phyloP scores from a whole-genome alignment of 2,329 filamentous ascomycete species.

The Exophiala aquamarina region DNA sequence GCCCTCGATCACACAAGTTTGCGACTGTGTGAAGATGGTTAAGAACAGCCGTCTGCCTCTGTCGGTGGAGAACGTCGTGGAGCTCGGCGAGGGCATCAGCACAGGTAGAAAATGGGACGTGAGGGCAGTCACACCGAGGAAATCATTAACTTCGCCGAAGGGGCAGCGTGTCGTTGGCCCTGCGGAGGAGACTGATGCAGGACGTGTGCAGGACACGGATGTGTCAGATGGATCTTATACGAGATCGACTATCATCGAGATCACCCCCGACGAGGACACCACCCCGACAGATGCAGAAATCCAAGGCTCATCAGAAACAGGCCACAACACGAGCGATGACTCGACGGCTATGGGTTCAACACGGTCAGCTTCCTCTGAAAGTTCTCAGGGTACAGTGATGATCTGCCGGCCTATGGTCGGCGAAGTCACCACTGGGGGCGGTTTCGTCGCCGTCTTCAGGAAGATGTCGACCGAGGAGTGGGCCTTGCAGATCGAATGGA shows the following conservation, averaged over 20 bases:
- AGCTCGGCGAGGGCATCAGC: conserved; percentile 46
- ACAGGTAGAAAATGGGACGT: conserved; percentile 51
- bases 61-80: conserved; percentile 44
- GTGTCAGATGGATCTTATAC: background rate
- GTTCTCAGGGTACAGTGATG: conserved; percentile 39
- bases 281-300: background rate
- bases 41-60: conserved; percentile 58
- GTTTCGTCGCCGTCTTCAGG: conserved; percentile 53
- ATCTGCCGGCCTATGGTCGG: conserved; percentile 56
- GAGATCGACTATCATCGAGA: background rate
- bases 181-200: background rate
- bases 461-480: conserved; percentile 29
- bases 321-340: too few relatives aligned
- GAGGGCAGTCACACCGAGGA: conserved; percentile 35
- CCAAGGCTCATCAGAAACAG: too few relatives aligned
- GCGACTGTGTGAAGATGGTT: conserved; percentile 59
- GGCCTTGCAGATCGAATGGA: conserved; percentile 10
- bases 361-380: background rate
- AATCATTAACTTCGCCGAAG: too few relatives aligned
- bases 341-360: too few relatives aligned
- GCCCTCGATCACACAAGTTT: conserved; percentile 77
- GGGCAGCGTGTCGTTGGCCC: too few relatives aligned
- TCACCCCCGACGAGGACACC: background rate
- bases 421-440: conserved; percentile 47
- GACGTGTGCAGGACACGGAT: conserved; percentile 10